Base-by-base conservation (phyloP, 1,284 basidiomycete genomes). In the Cystobasidium pallidum region DNA sequence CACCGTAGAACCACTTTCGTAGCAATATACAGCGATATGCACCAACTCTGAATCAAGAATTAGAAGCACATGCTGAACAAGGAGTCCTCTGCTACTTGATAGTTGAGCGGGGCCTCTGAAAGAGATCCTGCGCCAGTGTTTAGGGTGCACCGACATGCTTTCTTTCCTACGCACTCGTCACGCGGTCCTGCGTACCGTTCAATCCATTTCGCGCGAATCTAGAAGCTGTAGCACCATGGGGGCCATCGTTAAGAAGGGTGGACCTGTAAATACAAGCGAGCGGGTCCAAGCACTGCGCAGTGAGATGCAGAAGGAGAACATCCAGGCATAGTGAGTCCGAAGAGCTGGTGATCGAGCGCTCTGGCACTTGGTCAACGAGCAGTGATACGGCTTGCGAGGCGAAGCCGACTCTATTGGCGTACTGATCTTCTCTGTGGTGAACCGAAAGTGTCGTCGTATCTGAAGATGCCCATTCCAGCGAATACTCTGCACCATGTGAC, bases 271-370 rank as follows among this genome's bases (percentile, higher is more conserved):
- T 34, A 75, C 74, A 15, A 62, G 45, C 24, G 66, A 61, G 13
- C 64, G 71, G 11, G 24, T 75, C 2, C 41, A 49, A 24, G 52
- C 32, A 32, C 43, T 94, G 65, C 84, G 90, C 55, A 84, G 84
- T 66, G 81, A 88, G 74, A 91, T 94, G 87, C 76, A 79, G 26
- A 90, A 90, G 77, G 88, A 91, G 70, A 85, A 84, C 70, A 81
- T 94, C 59, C 90, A 92, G 81, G 94, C 89, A 80, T 94, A 94
- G 92, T 93, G 77, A 81, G 90, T 87, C 2, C 21, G 34, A 30
- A 26, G 15, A 7, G 21, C 28, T 43, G 51, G 39, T 45, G 58
- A 61, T 61, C 58, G 58, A 43, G 58, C n/a, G 11, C 13, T n/a
- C 30, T 39, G 24, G 34, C 10, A 36, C 43, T 21, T 19, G 36